Conservation (phyloP, 2,329 filamentous ascomycete species). For the Alternaria viburni region DNA sequence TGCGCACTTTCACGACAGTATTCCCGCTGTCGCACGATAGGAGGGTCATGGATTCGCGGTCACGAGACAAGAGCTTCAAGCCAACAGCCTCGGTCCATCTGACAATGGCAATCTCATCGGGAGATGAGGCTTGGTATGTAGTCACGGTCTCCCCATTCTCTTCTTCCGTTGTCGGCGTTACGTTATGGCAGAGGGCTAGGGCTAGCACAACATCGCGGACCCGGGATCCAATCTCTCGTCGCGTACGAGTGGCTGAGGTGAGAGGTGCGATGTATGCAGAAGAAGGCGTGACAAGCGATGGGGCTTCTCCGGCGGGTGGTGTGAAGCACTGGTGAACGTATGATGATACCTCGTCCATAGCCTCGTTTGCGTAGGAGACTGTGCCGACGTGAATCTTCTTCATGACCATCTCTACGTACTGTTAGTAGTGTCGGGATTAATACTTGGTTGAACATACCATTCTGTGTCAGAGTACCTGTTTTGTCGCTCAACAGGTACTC, state of each 20-base stretch:
- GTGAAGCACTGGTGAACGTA: conserved; percentile 88
- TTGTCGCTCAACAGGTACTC: conserved; percentile 98
- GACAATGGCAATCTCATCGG: conserved; percentile 97
- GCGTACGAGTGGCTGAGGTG: conserved; percentile 75
- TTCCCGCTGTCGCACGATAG: conserved; percentile 77
- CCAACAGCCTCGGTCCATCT: conserved; percentile 94
- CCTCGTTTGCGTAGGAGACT: conserved; percentile 96
- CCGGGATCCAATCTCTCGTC: conserved; percentile 90
- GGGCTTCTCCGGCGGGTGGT: conserved; percentile 38
- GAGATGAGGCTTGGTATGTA: conserved; percentile 94
- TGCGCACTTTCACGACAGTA: conserved; percentile 80
- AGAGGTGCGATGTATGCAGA: conserved; percentile 69
- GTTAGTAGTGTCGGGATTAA: conserved; percentile 22
- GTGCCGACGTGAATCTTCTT: conserved; percentile 99
- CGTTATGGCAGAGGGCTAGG: conserved; percentile 93
- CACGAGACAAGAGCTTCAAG: conserved; percentile 80
- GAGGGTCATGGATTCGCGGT: conserved; percentile 83
- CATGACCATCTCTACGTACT: conserved; percentile 82
- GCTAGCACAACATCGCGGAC: conserved; percentile 93
- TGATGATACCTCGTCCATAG: conserved; percentile 93
- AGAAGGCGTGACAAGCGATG: conserved; percentile 73
- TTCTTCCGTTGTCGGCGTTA: conserved; percentile 88
- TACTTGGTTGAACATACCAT: conserved; percentile 58
- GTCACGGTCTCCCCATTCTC: conserved; percentile 77
- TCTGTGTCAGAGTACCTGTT: conserved; percentile 96